Percentiles rank a stretch among this genome's conserved stretches.
Conservation (phyloP, 1,139 yeast genomes). For the Pichia cactophila region DNA sequence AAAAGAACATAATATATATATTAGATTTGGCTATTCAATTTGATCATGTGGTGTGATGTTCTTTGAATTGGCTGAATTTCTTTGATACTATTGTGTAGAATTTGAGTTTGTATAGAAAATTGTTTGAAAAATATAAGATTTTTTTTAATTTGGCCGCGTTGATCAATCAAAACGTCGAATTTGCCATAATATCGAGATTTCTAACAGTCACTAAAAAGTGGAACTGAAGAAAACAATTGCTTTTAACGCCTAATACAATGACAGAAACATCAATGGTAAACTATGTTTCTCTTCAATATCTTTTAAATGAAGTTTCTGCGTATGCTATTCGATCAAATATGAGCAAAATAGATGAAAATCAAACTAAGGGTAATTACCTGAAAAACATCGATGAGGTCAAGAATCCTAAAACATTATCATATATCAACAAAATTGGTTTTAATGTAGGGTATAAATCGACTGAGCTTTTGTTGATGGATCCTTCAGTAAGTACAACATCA, state of each 20-base stretch:
- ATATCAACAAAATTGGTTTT: slow-evolving; percentile 8
- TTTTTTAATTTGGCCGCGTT: not conserved
- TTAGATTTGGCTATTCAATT: not conserved
- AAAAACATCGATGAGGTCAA: not conserved
- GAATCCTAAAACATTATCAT: slow-evolving; percentile 3
- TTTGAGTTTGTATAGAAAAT: not conserved
- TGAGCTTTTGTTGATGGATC: slow-evolving; percentile 6
- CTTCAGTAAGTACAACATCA: not conserved
- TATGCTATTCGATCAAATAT: slow-evolving; percentile 3
- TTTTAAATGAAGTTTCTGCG: slow-evolving; percentile 8
- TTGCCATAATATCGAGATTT: too few relatives aligned
- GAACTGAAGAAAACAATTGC: too few relatives aligned
- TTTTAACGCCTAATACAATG: not conserved
- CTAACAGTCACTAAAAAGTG: too few relatives aligned
- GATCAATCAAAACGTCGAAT: too few relatives aligned
- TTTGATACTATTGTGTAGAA: not conserved
- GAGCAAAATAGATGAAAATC: slow-evolving; percentile 28
- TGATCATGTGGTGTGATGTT: not conserved
- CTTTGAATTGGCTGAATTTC: not conserved
- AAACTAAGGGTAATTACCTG: slow-evolving; percentile 20
- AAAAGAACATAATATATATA: too few relatives aligned
- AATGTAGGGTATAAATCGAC: slow-evolving; percentile 11
- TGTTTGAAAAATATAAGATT: not conserved
- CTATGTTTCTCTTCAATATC: slow-evolving; percentile 4
- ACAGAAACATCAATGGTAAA: slow-evolving; percentile 1